phyloP scores from a whole-genome alignment of 148 eudicot genomes.

The Vaccinium darrowii region DNA sequence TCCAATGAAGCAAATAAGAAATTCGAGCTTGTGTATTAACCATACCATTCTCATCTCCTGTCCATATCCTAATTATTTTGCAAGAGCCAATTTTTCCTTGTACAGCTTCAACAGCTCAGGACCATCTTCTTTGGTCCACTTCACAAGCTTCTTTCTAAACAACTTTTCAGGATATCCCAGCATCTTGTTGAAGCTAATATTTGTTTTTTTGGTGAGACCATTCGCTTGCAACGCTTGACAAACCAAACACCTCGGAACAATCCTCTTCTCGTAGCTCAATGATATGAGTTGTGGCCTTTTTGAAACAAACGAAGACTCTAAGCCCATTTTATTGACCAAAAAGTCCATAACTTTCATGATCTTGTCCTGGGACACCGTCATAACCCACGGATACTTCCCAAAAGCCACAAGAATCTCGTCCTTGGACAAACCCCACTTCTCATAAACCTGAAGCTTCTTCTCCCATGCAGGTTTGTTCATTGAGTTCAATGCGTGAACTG shows the following conservation, averaged over 20 bases:
- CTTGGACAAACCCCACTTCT: constrained; percentile 31
- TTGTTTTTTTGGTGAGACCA: constrained; percentile 7
- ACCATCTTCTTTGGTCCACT: no score
- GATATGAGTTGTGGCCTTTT: constrained; percentile 8
- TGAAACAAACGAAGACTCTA: neutral
- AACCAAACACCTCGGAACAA: constrained; percentile 28
- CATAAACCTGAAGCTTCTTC: constrained; percentile 21
- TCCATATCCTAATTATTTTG: neutral
- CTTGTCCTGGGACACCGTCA: constrained; percentile 20
- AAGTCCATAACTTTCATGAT: constrained; percentile 15
- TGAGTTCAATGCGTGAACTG: neutral
- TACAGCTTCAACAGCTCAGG: neutral
- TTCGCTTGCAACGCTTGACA: constrained; percentile 17
- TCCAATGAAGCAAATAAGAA: neutral
- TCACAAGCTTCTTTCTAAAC: no score
- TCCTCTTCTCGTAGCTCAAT: constrained; percentile 23
- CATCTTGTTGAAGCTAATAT: neutral
- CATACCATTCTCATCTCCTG: neutral
- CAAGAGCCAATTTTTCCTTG: neutral
- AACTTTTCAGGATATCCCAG: neutral
- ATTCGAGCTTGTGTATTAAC: neutral
- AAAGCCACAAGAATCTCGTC: constrained; percentile 25
- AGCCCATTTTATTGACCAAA: constrained; percentile 28
- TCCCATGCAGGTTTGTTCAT: constrained; percentile 17
- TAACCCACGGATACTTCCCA: constrained; percentile 23